Conservation (phyloP, 768 basidiomycete genomes). For the Lentinula sp. region DNA sequence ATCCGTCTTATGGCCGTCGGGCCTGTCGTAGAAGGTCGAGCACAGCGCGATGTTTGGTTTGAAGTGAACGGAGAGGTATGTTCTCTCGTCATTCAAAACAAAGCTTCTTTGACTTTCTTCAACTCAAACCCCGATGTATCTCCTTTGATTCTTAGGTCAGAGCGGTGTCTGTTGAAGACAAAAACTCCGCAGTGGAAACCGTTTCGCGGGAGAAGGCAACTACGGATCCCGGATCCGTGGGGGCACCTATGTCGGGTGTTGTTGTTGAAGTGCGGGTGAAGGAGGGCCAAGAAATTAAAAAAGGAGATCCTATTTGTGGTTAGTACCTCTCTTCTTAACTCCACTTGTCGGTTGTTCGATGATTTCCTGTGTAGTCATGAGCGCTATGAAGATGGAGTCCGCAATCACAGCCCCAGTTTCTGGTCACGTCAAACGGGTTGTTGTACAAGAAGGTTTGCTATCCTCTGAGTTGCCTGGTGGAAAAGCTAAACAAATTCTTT, state of each 20-base stretch:
- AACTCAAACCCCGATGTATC: slow-evolving; percentile 3
- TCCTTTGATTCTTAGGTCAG: slow-evolving; percentile 56
- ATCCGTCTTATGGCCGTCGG: slow-evolving; percentile 94
- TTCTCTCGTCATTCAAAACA: neutral
- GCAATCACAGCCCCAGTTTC: slow-evolving; percentile 95
- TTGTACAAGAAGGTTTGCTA: slow-evolving; percentile 74
- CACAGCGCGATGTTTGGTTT: slow-evolving; percentile 96
- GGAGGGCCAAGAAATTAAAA: slow-evolving; percentile 96
- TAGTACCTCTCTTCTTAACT: slow-evolving; percentile 26
- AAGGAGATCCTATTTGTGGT: slow-evolving; percentile 94
- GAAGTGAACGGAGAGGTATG: slow-evolving; percentile 93
- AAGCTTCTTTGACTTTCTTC: neutral
- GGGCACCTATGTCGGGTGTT: slow-evolving; percentile 96
- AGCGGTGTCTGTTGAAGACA: slow-evolving; percentile 93
- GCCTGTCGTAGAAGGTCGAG: slow-evolving; percentile 85
- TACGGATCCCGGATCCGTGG: slow-evolving; percentile 91
- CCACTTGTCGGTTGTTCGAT: slow-evolving; percentile 10
- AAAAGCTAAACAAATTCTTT: neutral
- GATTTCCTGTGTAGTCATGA: slow-evolving; percentile 55
- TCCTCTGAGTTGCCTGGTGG: neutral
- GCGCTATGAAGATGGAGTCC: slow-evolving; percentile 99
- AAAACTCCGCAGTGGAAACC: slow-evolving; percentile 94
- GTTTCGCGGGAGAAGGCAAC: slow-evolving; percentile 93
- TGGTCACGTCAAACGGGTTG: slow-evolving; percentile 91
- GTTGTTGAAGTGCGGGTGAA: slow-evolving; percentile 98